Percentiles rank a stretch among this genome's conserved stretches.
Conservation (phyloP, 495 filamentous ascomycete genomes). For the Hypoxylon cercidicola region DNA sequence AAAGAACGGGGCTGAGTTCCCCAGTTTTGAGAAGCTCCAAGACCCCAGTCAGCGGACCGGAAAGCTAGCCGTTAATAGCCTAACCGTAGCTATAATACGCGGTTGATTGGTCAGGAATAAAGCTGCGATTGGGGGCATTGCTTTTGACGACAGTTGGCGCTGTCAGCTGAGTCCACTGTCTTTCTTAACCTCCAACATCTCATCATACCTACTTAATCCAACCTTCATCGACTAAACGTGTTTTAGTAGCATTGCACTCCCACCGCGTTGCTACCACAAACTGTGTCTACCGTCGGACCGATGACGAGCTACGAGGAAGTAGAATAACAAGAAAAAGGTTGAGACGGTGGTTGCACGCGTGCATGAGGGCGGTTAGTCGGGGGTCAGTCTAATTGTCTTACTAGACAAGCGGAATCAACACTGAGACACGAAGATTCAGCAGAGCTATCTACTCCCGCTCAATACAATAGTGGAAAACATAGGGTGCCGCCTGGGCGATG, state of each 20-base stretch:
- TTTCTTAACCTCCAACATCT: neutral
- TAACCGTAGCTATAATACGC: slow-evolving; percentile 16
- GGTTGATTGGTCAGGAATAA: slow-evolving; percentile 23
- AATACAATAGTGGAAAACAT: slow-evolving; percentile 10
- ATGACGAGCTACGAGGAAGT: too few relatives aligned
- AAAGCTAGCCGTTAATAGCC: slow-evolving; percentile 38
- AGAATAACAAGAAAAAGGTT: neutral
- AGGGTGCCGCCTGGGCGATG: slow-evolving; percentile 47
- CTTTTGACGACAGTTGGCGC: slow-evolving; percentile 24
- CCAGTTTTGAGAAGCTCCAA: slow-evolving; percentile 23
- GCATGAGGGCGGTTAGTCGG: slow-evolving; percentile 15
- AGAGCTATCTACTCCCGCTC: slow-evolving; percentile 17
- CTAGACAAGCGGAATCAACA: slow-evolving; percentile 7
- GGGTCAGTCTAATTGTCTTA: slow-evolving; percentile 13
- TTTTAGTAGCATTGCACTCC: neutral
- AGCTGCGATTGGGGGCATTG: slow-evolving; percentile 16
- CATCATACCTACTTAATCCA: neutral
- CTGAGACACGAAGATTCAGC: slow-evolving; percentile 19
- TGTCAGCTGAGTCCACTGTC: slow-evolving; percentile 8
- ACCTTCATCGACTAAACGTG: neutral
- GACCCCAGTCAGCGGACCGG: neutral
- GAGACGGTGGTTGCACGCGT: slow-evolving; percentile 15
- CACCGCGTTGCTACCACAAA: neutral
- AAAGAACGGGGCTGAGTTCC: slow-evolving; percentile 19
- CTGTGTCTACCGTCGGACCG: neutral